phyloP scores from a whole-genome alignment of 306 rosid species.

The Pueraria montana region DNA sequence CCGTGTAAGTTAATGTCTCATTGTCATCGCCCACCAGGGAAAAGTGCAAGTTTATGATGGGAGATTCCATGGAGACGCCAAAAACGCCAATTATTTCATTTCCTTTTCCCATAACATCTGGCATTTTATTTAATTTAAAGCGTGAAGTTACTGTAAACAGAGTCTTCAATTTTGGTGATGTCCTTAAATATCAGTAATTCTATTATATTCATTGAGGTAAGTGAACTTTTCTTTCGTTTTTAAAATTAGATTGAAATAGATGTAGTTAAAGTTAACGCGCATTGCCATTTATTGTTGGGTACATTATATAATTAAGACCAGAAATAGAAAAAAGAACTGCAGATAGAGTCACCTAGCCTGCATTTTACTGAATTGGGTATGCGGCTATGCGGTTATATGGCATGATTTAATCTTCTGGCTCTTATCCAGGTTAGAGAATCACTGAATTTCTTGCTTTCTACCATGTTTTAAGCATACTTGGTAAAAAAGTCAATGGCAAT shows the following conservation, averaged over 20 bases:
- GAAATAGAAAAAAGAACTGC: slow-evolving; percentile 35
- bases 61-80: slow-evolving; percentile 17
- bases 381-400: slow-evolving; percentile 13
- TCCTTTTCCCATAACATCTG: slow-evolving; percentile 5
- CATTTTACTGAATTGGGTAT: slow-evolving; percentile 39
- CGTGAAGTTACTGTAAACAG: slow-evolving; percentile 20
- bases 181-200: slow-evolving; percentile 17
- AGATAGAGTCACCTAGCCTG: slow-evolving; percentile 15
- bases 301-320: slow-evolving; percentile 22
- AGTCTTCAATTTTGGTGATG: slow-evolving; percentile 28
- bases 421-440: slow-evolving; percentile 1
- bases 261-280: slow-evolving; percentile 29
- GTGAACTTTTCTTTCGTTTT: slow-evolving; percentile 15
- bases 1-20: slow-evolving; percentile 28
- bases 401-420: slow-evolving; percentile 15
- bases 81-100: slow-evolving; percentile 31
- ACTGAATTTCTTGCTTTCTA: slow-evolving; percentile 25
- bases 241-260: slow-evolving; percentile 35
- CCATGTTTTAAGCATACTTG: slow-evolving; percentile 39
- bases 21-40: slow-evolving; percentile 41
- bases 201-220: slow-evolving; percentile 1
- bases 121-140: slow-evolving; percentile 38
- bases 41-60: slow-evolving; percentile 40
- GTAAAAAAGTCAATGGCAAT: slow-evolving; percentile 40
- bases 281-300: slow-evolving; percentile 37